These are phyloP conservation scores for Panicum virgatum DNA, from an alignment of 202 grass and related monocot species.

Conservation along the genomic window DNA sequence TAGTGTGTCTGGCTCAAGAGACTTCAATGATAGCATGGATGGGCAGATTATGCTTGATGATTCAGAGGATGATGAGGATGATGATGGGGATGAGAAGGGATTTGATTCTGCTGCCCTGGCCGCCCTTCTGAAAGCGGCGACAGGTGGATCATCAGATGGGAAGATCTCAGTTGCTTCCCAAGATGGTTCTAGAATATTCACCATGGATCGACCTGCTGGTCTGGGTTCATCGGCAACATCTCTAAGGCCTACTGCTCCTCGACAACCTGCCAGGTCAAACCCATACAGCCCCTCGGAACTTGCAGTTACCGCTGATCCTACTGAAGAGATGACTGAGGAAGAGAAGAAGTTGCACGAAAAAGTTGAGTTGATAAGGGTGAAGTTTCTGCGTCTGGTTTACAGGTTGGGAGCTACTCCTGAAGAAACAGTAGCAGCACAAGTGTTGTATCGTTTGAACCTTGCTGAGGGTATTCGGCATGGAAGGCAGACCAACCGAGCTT, in stretches of 20 bases:
- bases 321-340: constrained; percentile 75
- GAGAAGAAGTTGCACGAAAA: constrained; percentile 90
- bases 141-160: constrained; percentile 54
- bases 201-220: constrained; percentile 75
- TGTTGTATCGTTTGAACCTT: constrained; percentile 78
- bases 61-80: constrained; percentile 59
- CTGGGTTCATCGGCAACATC: constrained; percentile 68
- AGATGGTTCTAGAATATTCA: constrained; percentile 68
- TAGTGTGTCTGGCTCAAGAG: constrained; percentile 51
- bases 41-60: constrained; percentile 67
- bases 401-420: constrained; percentile 81
- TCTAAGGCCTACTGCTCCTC: constrained; percentile 61
- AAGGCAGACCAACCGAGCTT: constrained; percentile 55
- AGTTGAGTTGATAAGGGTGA: constrained; percentile 85
- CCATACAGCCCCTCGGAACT: constrained; percentile 56
- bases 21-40: constrained; percentile 57
- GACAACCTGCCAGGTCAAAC: constrained; percentile 45
- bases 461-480: constrained; percentile 83
- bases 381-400: constrained; percentile 84
- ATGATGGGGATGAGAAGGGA: constrained; percentile 61
- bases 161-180: constrained; percentile 57
- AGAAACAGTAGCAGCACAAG: constrained; percentile 78
- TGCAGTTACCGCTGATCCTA: constrained; percentile 54
- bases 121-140: constrained; percentile 76
- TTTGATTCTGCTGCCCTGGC: constrained; percentile 75